Conservation (phyloP, 2,329 filamentous ascomycete species). For the Nemania bipapillata region DNA sequence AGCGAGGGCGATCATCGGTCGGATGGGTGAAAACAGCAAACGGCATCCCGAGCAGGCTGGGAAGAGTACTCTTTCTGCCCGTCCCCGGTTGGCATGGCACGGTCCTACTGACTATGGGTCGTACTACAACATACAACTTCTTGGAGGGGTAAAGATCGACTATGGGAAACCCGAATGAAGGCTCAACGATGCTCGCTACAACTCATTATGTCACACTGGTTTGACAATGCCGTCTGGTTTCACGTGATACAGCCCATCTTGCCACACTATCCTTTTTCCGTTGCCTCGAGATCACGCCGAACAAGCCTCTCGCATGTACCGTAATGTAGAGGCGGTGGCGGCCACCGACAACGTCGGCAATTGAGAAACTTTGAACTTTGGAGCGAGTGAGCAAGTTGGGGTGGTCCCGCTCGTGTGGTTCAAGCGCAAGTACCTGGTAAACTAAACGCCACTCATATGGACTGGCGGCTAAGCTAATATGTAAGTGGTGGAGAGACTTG, state of each 20-base stretch:
- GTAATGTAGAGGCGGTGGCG: not conserved
- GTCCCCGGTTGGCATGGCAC: constrained; percentile 11
- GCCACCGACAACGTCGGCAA: not conserved
- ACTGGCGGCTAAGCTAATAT: constrained; percentile 25
- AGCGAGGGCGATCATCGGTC: not conserved
- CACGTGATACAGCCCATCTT: constrained; percentile 4
- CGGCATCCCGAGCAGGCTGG: constrained; percentile 4
- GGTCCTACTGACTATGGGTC: constrained; percentile 25
- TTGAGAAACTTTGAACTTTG: not conserved
- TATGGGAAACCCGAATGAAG: constrained; percentile 1
- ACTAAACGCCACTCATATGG: constrained; percentile 24
- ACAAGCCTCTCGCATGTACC: not conserved
- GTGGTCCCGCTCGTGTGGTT: constrained; percentile 34
- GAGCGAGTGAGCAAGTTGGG: not conserved
- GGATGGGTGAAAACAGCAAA: constrained; percentile 24
- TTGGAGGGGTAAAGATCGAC: constrained; percentile 14
- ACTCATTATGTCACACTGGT: constrained; percentile 2
- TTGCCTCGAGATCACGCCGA: not conserved
- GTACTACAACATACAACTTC: constrained; percentile 12
- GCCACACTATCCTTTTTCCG: not conserved
- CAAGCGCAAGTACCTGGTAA: constrained; percentile 17
- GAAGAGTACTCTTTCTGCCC: constrained; percentile 16
- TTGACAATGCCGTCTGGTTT: constrained; percentile 10
- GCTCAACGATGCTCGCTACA: constrained; percentile 6
- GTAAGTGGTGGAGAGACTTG: constrained; percentile 21